These are phyloP conservation scores for Solanum megistacrolobum DNA, from an alignment of 257 asterid genomes.

Conservation along the genomic window DNA sequence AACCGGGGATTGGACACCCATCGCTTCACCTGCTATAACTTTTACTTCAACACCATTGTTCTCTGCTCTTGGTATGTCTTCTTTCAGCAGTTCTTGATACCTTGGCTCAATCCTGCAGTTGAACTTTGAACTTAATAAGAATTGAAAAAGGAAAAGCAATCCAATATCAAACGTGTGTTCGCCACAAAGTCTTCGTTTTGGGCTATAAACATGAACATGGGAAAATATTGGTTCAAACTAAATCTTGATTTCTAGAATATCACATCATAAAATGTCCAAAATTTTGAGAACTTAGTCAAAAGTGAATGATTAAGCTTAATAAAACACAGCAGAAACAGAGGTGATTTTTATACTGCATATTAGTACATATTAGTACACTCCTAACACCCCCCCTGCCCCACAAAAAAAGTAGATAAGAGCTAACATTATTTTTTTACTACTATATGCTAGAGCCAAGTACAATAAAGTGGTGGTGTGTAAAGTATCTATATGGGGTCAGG, in stretches of 20 bases:
- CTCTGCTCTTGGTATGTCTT: conserved; percentile 55
- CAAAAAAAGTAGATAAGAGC: not conserved
- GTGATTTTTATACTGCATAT: not conserved
- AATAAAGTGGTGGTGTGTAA: not conserved
- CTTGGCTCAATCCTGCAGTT: conserved; percentile 70
- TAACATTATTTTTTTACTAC: not conserved
- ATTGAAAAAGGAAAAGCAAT: not conserved
- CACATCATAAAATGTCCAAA: not conserved
- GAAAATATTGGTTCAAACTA: not conserved
- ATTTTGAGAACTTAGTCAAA: not conserved
- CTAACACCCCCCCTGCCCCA: not conserved
- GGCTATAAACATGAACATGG: not conserved
- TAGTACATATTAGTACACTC: too few species aligned
- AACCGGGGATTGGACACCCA: conserved; percentile 81
- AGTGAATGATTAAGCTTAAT: not conserved
- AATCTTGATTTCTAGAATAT: not conserved
- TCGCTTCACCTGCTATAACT: conserved; percentile 84
- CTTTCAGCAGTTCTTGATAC: conserved; percentile 67
- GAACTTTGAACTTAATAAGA: not conserved
- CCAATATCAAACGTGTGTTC: not conserved
- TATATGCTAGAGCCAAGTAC: not conserved
- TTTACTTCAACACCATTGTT: conserved; percentile 64
- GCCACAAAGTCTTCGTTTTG: not conserved
- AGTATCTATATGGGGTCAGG: not conserved
- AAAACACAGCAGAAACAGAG: not conserved